Evolutionary conservation across 257 asterid species (phyloP).

Genomic region (Solanum virginianum): DNA sequence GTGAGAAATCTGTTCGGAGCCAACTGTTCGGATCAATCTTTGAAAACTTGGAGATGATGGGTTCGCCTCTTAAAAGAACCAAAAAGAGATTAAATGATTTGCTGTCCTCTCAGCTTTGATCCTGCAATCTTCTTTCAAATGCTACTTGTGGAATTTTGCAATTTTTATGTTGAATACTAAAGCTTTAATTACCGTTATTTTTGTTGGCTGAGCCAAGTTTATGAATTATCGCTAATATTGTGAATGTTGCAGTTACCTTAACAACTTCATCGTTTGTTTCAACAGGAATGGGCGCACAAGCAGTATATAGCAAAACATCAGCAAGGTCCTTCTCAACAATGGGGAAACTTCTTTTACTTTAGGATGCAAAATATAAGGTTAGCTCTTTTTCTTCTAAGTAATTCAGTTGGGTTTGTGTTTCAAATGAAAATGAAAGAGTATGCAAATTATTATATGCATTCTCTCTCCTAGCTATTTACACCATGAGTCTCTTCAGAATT

Average conservation of each 20-base stretch:
- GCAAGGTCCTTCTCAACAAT: constrained; percentile 97
- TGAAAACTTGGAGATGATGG: not conserved
- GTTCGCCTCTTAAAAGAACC: not conserved
- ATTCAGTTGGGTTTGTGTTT: not conserved
- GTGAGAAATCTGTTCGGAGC: not conserved
- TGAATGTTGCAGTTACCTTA: not conserved
- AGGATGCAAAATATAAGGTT: constrained; percentile 97
- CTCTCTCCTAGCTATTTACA: not conserved
- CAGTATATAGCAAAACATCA: constrained; percentile 89
- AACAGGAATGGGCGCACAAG: constrained; percentile 88
- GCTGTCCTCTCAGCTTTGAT: not conserved
- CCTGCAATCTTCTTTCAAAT: not conserved
- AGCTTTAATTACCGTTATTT: not conserved
- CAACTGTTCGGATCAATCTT: not conserved
- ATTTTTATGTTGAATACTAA: not conserved
- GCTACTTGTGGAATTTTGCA: not conserved
- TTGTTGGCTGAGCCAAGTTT: not conserved
- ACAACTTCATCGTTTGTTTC: not conserved
- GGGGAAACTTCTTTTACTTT: constrained; percentile 92
- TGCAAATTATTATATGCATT: not conserved
- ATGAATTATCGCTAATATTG: not conserved
- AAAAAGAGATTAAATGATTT: not conserved
- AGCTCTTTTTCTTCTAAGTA: not conserved
- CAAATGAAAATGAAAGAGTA: not conserved
- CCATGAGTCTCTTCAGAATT: not conserved